Base-by-base conservation (phyloP, 805 yeast species). In the Candida schatavii region DNA sequence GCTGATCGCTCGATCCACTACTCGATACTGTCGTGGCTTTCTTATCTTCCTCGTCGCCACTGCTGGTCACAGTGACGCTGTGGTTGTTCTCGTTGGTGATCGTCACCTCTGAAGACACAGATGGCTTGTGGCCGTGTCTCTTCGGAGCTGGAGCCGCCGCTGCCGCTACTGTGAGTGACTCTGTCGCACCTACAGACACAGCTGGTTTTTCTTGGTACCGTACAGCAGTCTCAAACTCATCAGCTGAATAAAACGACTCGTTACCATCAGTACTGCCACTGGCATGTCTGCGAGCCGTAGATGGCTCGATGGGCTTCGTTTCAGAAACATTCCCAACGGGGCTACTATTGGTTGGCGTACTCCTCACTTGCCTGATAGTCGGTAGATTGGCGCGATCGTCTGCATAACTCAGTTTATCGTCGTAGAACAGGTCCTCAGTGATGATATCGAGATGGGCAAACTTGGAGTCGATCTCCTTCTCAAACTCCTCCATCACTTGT, bases 181-280 rank as follows among this genome's bases (percentile, higher is more conserved):
- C 11, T 23, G 27, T 7, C 10, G 7, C 10, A 11, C 11, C 27
- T 7, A 7, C 10, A 11, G 10, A 7, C 11, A 11, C 27, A 23
- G 27, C 27, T 11, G 27, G 7, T 11, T 11, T 23, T 23, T 23
- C 27, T 7, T 23, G 27, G 11, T 7, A 7, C 27, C 27, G 7
- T 17, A 46, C 32, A 10, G 46, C 42, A n/a, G 34, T 34, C n/a
- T 38, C 48, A 43, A 55, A 57, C 32, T 64, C 69, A 19, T 58
- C 58, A 4, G 64, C 59, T 14, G 69, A 61, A 42, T 46, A 64
- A 45, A 53, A 63, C 46, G 65, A 70, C 2, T 63, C 67, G 15
- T 62, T 68, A 10, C 67, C 54, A 21, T 57, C 57, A 18, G 52
- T 45, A 7, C 41, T 19, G 25, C 40, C 19, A 31, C 18, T 14